A percentile compares a stretch with the other conserved stretches of the same genome.
Evolutionary conservation across 495 filamentous ascomycete species (phyloP).

Genomic region (Neurospora terricola): DNA sequence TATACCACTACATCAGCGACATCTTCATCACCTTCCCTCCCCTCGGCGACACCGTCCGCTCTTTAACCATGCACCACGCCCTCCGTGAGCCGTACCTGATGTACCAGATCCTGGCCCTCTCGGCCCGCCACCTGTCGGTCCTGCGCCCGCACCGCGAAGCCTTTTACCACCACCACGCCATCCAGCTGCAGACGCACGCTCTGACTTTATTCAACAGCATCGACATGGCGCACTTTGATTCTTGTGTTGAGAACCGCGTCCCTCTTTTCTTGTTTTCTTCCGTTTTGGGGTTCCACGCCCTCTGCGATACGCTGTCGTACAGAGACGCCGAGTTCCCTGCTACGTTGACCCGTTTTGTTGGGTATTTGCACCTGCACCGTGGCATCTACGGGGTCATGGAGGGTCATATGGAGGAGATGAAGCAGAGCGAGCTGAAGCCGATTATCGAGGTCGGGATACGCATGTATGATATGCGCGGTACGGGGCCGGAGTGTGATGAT

Average conservation of each 20-base stretch:
- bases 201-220: conserved; percentile 34
- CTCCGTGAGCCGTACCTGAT: conserved; percentile 27
- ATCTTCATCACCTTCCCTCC: conserved; percentile 3
- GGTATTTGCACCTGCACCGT: conserved; percentile 33
- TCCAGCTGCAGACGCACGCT: conserved; percentile 40
- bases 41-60: neutral
- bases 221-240: conserved; percentile 9
- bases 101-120: conserved; percentile 36
- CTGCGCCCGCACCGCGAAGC: conserved; percentile 16
- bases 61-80: conserved; percentile 11
- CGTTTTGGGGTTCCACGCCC: conserved; percentile 33
- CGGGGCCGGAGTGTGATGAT: conserved; percentile 19
- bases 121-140: conserved; percentile 34
- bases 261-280: conserved; percentile 40
- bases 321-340: conserved; percentile 21
- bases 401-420: conserved; percentile 15
- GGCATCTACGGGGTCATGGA: conserved; percentile 28
- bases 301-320: conserved; percentile 32
- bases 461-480: conserved; percentile 4
- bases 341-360: conserved; percentile 31
- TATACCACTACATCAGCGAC: conserved; percentile 22
- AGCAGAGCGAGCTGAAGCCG: conserved; percentile 13
- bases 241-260: conserved; percentile 25
- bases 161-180: conserved; percentile 34
- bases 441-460: conserved; percentile 11